These are phyloP conservation scores for Euphorbia celastroides DNA, from an alignment of 441 rosid species.

Conservation along the genomic window DNA sequence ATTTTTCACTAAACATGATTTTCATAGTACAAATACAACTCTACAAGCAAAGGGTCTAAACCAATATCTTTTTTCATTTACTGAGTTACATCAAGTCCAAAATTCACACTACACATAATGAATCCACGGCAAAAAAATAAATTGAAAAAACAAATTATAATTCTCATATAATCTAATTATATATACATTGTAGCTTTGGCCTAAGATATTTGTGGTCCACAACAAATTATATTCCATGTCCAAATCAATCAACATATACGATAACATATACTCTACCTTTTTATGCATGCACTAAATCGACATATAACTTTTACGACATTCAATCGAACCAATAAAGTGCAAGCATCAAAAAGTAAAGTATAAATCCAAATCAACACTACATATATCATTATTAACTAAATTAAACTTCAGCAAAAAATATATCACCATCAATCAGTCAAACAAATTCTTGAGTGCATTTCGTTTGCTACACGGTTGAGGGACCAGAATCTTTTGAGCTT, in stretches of 20 bases:
- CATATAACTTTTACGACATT: not conserved
- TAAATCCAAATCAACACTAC: not conserved
- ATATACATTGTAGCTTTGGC: too few relatives aligned
- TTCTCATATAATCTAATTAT: too few relatives aligned
- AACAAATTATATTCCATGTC: not conserved
- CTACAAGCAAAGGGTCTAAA: too few relatives aligned
- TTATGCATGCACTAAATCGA: constrained; percentile 19
- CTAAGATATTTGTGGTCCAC: not conserved
- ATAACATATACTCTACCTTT: constrained; percentile 18
- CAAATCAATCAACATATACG: not conserved
- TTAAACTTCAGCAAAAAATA: not conserved
- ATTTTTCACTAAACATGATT: too few relatives aligned
- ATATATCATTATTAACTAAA: not conserved
- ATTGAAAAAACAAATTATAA: too few relatives aligned
- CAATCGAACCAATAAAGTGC: constrained; percentile 14
- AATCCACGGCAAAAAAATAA: too few relatives aligned
- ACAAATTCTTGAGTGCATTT: constrained; percentile 69
- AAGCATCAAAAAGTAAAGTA: constrained; percentile 25
- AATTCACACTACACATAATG: too few relatives aligned
- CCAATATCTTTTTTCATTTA: too few relatives aligned
- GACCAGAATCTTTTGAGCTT: constrained; percentile 32
- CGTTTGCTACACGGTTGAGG: constrained; percentile 53
- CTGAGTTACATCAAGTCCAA: too few relatives aligned
- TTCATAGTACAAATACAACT: too few relatives aligned
- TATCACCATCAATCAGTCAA: constrained; percentile 32